A percentile compares a stretch with the other conserved stretches of the same genome.
These are phyloP conservation scores for Neofusicoccum sp. DNA, from an alignment of 2,329 filamentous ascomycete species.

Conservation along the genomic window DNA sequence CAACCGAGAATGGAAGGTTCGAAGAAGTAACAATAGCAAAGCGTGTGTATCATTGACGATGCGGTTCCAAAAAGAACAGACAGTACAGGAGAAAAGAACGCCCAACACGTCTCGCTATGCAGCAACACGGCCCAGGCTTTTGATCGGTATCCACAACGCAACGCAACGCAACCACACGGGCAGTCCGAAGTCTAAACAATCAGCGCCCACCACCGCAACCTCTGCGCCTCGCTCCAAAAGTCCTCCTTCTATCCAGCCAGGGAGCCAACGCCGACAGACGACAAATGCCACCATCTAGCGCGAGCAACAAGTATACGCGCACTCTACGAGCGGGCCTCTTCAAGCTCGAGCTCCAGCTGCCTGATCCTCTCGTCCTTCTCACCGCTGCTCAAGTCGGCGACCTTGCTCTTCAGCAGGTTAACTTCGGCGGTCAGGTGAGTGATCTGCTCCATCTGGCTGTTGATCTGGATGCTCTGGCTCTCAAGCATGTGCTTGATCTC, in stretches of 20 bases:
- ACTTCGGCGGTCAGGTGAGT: constrained; percentile 68
- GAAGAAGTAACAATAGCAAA: background rate
- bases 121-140: background rate
- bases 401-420: constrained; percentile 68
- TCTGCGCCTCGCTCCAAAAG: background rate
- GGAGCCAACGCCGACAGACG: constrained; percentile 3
- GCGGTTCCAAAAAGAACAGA: background rate
- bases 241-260: background rate
- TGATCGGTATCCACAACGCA: background rate
- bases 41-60: background rate
- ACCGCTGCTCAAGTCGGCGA: constrained; percentile 48
- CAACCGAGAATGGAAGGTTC: too few relatives aligned
- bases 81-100: background rate
- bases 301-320: background rate
- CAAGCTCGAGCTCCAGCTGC: constrained; percentile 41
- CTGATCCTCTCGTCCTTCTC: constrained; percentile 42
- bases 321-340: constrained; percentile 28
- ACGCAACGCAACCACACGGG: background rate
- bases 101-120: background rate
- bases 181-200: background rate
- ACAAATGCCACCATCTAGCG: background rate
- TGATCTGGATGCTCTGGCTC: constrained; percentile 74
- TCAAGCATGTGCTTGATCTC: constrained; percentile 78
- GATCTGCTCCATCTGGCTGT: constrained; percentile 74
- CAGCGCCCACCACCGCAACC: background rate